These are phyloP conservation scores for Chlamydomonas sphaeroides DNA, from an alignment of 139 green algal species.

Conservation along the genomic window DNA sequence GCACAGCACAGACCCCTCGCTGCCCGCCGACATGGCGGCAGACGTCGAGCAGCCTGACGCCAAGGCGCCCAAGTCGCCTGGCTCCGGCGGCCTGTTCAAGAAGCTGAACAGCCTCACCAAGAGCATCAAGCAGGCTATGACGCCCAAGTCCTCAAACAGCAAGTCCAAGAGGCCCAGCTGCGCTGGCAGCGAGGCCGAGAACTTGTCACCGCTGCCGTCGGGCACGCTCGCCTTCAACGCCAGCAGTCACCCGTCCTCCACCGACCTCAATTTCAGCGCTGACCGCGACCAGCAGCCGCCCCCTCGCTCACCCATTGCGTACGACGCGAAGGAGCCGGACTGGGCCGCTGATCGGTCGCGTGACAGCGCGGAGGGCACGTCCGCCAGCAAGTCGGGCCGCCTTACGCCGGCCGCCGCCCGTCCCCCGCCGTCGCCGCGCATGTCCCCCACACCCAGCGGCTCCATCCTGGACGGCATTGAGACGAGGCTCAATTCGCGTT, in stretches of 20 bases:
- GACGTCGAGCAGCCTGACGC: not conserved
- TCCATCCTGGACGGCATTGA: not conserved
- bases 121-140: not conserved
- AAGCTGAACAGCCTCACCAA: slow-evolving; percentile 3
- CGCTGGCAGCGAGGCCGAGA: slow-evolving; percentile 6
- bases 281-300: slow-evolving; percentile 22
- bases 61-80: not conserved
- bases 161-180: slow-evolving; percentile 13
- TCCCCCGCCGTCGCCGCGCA: not conserved
- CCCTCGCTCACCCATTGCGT: not conserved
- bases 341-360: not conserved
- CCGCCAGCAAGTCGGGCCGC: not conserved
- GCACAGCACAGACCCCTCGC: not conserved
- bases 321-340: not conserved
- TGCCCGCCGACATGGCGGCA: too few relatives aligned
- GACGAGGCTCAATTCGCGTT: not conserved
- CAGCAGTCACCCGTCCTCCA: slow-evolving; percentile 13
- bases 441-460: not conserved
- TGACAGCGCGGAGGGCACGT: not conserved
- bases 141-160: not conserved
- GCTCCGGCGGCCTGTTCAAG: slow-evolving; percentile 15
- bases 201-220: slow-evolving; percentile 6
- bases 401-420: not conserved
- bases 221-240: not conserved
- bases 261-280: slow-evolving; percentile 19